Evolutionary conservation across 345 rosid species (phyloP).

Genomic region (Raphanus sativus): DNA sequence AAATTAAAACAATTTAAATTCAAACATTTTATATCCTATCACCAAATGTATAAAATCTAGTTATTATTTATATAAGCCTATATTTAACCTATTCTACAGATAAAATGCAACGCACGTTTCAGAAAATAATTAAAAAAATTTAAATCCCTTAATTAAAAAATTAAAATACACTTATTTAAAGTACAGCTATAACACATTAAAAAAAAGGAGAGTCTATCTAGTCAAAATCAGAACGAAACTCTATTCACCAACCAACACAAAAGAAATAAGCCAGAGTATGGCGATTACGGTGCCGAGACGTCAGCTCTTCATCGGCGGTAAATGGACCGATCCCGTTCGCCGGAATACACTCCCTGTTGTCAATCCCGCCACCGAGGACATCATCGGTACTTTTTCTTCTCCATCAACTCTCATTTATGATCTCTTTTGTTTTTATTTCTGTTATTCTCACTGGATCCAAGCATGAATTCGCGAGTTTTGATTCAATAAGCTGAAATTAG

Average conservation of each 20-base stretch:
- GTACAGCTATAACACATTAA: no score
- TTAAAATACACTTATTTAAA: no score
- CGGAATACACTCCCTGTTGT: conserved; percentile 67
- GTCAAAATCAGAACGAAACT: background rate
- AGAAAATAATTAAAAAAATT: no score
- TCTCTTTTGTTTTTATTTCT: background rate
- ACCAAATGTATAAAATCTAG: no score
- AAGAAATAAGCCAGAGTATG: conserved; percentile 34
- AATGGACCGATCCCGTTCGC: conserved; percentile 74
- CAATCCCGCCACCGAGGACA: conserved; percentile 79
- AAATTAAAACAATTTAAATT: no score
- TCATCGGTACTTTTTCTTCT: conserved; percentile 53
- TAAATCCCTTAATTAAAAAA: no score
- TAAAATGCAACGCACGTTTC: no score
- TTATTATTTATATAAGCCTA: no score
- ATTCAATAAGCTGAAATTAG: background rate
- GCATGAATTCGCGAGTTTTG: background rate
- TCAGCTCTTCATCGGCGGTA: conserved; percentile 76
- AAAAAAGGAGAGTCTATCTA: background rate
- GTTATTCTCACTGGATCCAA: background rate
- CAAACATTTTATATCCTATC: no score
- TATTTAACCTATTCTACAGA: no score
- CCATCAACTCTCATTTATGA: background rate
- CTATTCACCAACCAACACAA: background rate
- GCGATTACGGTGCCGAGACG: conserved; percentile 59